Evolutionary conservation across 2,329 filamentous ascomycete genomes (phyloP).

Genomic region (Ascochyta viciae-villosae): DNA sequence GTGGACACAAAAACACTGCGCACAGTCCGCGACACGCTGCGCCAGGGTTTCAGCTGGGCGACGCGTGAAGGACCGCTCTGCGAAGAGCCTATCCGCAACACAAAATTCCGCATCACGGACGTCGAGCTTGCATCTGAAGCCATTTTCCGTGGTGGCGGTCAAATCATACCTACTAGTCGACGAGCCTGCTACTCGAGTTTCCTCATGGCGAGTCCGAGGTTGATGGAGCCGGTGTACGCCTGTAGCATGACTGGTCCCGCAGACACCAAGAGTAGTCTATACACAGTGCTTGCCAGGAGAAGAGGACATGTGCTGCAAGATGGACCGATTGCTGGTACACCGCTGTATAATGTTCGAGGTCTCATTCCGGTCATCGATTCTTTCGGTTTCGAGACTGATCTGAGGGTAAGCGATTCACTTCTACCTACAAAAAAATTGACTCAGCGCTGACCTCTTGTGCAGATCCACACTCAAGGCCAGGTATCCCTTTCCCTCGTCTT

Average conservation of each 20-base stretch:
- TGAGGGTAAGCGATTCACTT: constrained; percentile 61
- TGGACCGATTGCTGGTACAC: constrained; percentile 90
- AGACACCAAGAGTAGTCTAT: constrained; percentile 85
- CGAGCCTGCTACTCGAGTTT: constrained; percentile 95
- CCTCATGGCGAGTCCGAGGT: constrained; percentile 91
- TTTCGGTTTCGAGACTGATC: constrained; percentile 97
- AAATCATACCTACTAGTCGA: constrained; percentile 94
- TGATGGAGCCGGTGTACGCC: constrained; percentile 96
- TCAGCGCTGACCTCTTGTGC: constrained; percentile 12
- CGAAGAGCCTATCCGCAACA: constrained; percentile 98
- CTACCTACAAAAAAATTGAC: background rate
- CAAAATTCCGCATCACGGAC: constrained; percentile 96
- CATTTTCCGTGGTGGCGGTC: constrained; percentile 93
- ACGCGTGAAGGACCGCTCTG: constrained; percentile 93
- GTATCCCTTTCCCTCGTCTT: constrained; percentile 92
- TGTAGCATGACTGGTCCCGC: constrained; percentile 93
- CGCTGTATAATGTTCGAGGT: constrained; percentile 88
- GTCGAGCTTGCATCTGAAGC: constrained; percentile 85
- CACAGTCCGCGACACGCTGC: constrained; percentile 88
- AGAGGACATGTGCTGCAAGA: constrained; percentile 95
- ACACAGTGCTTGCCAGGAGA: constrained; percentile 87
- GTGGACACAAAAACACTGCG: constrained; percentile 91
- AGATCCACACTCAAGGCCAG: constrained; percentile 91
- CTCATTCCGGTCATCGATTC: constrained; percentile 95
- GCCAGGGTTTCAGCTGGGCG: constrained; percentile 97